A percentile compares a stretch with the other conserved stretches of the same genome.
Evolutionary conservation across 169 alveolate genomes (phyloP).

Genomic region (Prorocentrum cordatum): DNA sequence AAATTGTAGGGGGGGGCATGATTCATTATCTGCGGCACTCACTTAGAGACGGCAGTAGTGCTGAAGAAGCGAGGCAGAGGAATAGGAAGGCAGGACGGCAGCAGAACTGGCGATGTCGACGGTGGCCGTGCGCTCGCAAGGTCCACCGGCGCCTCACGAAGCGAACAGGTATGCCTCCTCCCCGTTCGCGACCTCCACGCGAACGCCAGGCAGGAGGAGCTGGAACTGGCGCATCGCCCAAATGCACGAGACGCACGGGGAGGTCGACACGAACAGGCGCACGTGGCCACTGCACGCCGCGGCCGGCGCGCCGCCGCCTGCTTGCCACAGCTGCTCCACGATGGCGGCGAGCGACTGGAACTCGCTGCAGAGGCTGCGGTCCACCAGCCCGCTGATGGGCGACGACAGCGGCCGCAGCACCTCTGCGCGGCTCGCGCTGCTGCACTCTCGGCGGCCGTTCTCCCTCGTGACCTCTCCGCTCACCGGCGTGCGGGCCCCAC

Average conservation of each 20-base stretch:
- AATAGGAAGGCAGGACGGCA: no score
- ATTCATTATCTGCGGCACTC: no score
- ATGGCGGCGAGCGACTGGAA: not conserved
- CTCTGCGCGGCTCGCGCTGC: not conserved
- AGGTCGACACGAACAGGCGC: not conserved
- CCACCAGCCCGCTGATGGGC: slow-evolving; percentile 17
- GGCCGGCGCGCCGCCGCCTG: not conserved
- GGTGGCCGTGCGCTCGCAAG: no score
- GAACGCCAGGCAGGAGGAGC: not conserved
- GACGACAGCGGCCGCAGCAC: not conserved
- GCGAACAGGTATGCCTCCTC: no score
- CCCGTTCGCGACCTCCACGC: no score
- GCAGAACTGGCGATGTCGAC: no score
- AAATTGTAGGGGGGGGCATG: no score
- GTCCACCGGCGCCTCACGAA: no score
- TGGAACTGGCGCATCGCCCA: slow-evolving; percentile 10
- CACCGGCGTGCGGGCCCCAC: not conserved
- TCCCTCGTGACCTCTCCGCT: not conserved
- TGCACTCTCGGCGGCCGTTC: not conserved
- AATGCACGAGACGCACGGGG: not conserved
- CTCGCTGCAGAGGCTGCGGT: slow-evolving; percentile 12
- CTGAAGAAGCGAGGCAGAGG: no score
- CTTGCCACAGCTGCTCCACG: not conserved
- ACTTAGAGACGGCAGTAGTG: no score
- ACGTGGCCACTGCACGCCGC: not conserved